Percentiles rank a stretch among this genome's conserved stretches.
Evolutionary conservation across 73 alveolate genomes (phyloP).

Genomic region (Tetrahymena elliotti): DNA sequence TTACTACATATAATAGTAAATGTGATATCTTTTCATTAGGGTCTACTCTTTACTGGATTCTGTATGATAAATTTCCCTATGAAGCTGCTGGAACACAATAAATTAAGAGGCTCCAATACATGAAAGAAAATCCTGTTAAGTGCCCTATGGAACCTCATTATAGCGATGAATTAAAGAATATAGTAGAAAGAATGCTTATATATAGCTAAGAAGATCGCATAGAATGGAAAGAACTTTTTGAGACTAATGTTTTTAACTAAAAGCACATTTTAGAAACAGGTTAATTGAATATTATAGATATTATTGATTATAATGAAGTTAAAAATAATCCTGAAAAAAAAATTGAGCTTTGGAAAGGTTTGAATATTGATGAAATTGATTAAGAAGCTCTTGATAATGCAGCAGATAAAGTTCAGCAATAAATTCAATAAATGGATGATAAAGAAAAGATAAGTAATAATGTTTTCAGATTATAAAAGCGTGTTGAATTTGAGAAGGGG

Average conservation of each 20-base stretch:
- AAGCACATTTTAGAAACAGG: not conserved
- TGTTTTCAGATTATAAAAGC: not conserved
- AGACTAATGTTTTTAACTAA: not conserved
- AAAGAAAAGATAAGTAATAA: too few relatives aligned
- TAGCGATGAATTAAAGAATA: not conserved
- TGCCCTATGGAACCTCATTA: not conserved
- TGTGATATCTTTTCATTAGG: not conserved
- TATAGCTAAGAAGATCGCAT: not conserved
- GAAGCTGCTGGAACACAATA: not conserved
- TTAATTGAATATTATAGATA: too few relatives aligned
- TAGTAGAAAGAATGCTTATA: not conserved
- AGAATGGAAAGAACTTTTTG: not conserved
- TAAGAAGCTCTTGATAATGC: not conserved
- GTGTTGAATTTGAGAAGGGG: not conserved
- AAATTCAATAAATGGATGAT: not conserved
- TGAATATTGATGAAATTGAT: not conserved
- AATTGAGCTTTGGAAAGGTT: not conserved
- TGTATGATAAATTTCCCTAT: not conserved
- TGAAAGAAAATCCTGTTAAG: not conserved
- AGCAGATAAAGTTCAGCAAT: not conserved
- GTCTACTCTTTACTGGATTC: not conserved
- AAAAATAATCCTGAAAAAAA: not conserved
- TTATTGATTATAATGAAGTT: not conserved
- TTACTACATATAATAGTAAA: too few relatives aligned
- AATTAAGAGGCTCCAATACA: not conserved